phyloP scores from a whole-genome alignment of 2,329 filamentous ascomycete species.

The Podosphaera fusca region DNA sequence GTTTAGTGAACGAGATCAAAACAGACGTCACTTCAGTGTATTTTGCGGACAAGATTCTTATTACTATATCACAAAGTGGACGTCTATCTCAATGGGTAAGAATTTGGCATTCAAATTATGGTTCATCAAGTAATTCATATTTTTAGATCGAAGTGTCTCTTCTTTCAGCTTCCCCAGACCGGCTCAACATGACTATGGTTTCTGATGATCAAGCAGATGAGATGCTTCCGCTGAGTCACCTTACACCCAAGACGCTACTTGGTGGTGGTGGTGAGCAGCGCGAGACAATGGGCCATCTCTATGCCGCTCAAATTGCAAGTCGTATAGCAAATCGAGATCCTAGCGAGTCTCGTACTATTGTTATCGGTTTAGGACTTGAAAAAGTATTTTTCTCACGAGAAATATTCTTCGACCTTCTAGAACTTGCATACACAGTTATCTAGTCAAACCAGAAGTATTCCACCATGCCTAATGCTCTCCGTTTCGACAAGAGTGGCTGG shows the following conservation, averaged over 20 bases:
- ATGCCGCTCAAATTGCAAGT: constrained; percentile 74
- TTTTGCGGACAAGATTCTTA: constrained; percentile 76
- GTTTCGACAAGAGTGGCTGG: no score
- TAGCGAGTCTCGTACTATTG: constrained; percentile 34
- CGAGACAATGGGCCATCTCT: constrained; percentile 67
- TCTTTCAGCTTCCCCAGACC: constrained; percentile 38
- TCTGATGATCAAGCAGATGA: constrained; percentile 12
- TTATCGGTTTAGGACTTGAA: constrained; percentile 35
- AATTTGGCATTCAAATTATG: no score
- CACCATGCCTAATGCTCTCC: no score
- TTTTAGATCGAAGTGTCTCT: constrained; percentile 58
- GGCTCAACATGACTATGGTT: constrained; percentile 27
- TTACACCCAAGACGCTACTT: constrained; percentile 70
- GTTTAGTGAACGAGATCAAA: constrained; percentile 38
- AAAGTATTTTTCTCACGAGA: constrained; percentile 24
- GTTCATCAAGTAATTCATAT: neutral
- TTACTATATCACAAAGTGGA: constrained; percentile 73
- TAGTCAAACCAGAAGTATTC: constrained; percentile 1
- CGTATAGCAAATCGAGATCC: constrained; percentile 50
- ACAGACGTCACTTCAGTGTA: constrained; percentile 52
- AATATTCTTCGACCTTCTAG: constrained; percentile 40
- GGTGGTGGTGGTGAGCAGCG: constrained; percentile 60
- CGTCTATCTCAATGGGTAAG: constrained; percentile 77
- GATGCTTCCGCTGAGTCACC: constrained; percentile 49
- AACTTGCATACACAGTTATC: constrained; percentile 32